Percentiles rank a stretch among this genome's conserved stretches.
phyloP scores from a whole-genome alignment of 768 basidiomycete species.

The Lactarius pseudohatsudake region DNA sequence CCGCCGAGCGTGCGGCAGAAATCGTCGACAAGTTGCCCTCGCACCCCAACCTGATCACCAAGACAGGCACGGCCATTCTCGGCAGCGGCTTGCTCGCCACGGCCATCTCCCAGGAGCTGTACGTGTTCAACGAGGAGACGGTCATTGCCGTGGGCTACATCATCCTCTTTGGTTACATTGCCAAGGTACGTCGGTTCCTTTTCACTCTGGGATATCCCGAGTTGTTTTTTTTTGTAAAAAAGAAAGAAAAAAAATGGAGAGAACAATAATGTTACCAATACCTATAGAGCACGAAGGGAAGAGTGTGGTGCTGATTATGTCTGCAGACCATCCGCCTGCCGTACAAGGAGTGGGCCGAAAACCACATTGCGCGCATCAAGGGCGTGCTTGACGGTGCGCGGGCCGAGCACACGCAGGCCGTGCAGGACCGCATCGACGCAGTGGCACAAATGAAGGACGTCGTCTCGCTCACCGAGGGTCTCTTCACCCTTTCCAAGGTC shows the following conservation, averaged over 20 bases:
- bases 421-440: slow-evolving; percentile 87
- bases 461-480: slow-evolving; percentile 82
- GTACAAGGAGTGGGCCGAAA: slow-evolving; percentile 90
- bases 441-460: slow-evolving; percentile 97
- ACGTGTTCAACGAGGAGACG: slow-evolving; percentile 96
- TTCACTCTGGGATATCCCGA: not conserved
- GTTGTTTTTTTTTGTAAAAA: not conserved
- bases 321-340: slow-evolving; percentile 75
- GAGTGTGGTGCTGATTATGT: not conserved
- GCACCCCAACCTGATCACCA: slow-evolving; percentile 86
- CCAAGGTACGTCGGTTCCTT: slow-evolving; percentile 53
- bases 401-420: slow-evolving; percentile 87
- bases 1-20: slow-evolving; percentile 85
- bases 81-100: slow-evolving; percentile 86
- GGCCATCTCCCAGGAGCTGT: slow-evolving; percentile 95
- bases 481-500: slow-evolving; percentile 92
- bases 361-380: slow-evolving; percentile 82
- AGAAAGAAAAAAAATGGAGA: too few species aligned
- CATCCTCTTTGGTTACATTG: slow-evolving; percentile 80
- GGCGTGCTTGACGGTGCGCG: slow-evolving; percentile 79
- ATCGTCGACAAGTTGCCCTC: slow-evolving; percentile 86
- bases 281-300: too few species aligned
- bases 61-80: slow-evolving; percentile 90
- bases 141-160: slow-evolving; percentile 83
- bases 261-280: too few species aligned